Conservation (phyloP, 768 basidiomycete species). For the Suillus clintonianus region DNA sequence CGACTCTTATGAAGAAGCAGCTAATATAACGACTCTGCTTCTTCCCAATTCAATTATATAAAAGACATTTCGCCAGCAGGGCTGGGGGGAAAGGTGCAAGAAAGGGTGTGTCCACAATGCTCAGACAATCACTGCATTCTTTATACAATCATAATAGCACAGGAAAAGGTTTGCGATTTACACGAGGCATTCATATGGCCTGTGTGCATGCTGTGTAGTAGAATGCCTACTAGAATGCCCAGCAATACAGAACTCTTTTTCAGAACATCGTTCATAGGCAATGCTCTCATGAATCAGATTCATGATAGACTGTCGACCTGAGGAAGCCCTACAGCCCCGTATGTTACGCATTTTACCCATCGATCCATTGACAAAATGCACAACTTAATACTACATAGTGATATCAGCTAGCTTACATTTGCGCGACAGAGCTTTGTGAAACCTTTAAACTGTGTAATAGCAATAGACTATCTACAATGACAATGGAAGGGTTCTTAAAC, state of each 20-base stretch:
- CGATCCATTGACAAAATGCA: no score
- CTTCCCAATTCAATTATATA: slow-evolving; percentile 13
- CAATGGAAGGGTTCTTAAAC: not conserved
- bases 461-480: not conserved
- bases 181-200: not conserved
- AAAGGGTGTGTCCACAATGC: not conserved
- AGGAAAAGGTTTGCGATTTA: not conserved
- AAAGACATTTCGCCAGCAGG: not conserved
- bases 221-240: not conserved
- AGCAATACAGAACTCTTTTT: not conserved
- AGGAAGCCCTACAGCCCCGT: not conserved
- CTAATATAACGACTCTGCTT: slow-evolving; percentile 18
- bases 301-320: not conserved
- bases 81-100: not conserved
- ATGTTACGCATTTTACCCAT: no score
- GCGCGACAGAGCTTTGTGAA: not conserved
- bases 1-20: slow-evolving; percentile 17
- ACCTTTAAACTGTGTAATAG: no score
- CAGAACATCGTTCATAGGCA: not conserved
- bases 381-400: no score
- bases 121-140: not conserved
- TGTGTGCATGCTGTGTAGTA: not conserved
- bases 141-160: not conserved
- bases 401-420: not conserved
- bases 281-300: not conserved